Percentiles rank a stretch among this genome's conserved stretches.
Conservation (phyloP, 495 filamentous ascomycete species). For the Hyaloscypha hepaticicola region DNA sequence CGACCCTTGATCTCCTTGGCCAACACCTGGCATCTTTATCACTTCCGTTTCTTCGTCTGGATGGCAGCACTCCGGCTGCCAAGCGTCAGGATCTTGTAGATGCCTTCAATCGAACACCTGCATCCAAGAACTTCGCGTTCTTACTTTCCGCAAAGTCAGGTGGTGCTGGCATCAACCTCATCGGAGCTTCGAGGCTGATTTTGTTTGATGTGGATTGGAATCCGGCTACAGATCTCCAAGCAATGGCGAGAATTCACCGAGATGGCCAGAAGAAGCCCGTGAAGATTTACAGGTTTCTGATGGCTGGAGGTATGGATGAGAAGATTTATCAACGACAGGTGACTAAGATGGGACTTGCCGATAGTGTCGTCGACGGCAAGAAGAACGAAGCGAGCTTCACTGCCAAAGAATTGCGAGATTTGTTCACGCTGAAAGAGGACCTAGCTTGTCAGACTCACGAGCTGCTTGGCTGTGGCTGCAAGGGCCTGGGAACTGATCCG, state of each 20-base stretch:
- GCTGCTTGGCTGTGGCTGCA: slow-evolving; percentile 65
- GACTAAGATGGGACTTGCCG: slow-evolving; percentile 61
- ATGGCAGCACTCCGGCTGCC: slow-evolving; percentile 65
- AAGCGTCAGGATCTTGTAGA: slow-evolving; percentile 77
- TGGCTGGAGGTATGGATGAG: slow-evolving; percentile 73
- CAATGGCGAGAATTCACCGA: slow-evolving; percentile 83
- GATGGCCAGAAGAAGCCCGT: slow-evolving; percentile 73
- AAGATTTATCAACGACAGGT: slow-evolving; percentile 85
- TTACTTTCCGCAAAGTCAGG: slow-evolving; percentile 78
- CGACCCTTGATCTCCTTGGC: slow-evolving; percentile 69
- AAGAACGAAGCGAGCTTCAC: slow-evolving; percentile 61
- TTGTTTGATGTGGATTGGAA: slow-evolving; percentile 88
- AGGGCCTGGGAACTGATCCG: slow-evolving; percentile 41
- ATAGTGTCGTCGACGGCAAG: slow-evolving; percentile 51
- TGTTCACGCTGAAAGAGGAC: slow-evolving; percentile 67
- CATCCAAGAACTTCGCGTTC: slow-evolving; percentile 65
- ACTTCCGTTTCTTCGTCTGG: slow-evolving; percentile 68
- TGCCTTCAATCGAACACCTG: slow-evolving; percentile 66
- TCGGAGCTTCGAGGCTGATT: slow-evolving; percentile 72
- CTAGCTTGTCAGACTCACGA: slow-evolving; percentile 67
- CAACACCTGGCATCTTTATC: slow-evolving; percentile 61
- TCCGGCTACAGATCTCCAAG: slow-evolving; percentile 75
- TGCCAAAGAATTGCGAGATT: slow-evolving; percentile 64
- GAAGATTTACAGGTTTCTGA: slow-evolving; percentile 72
- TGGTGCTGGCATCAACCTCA: slow-evolving; percentile 74